Conservation (phyloP, 305 asterid species). For the Plantago coronopus region DNA sequence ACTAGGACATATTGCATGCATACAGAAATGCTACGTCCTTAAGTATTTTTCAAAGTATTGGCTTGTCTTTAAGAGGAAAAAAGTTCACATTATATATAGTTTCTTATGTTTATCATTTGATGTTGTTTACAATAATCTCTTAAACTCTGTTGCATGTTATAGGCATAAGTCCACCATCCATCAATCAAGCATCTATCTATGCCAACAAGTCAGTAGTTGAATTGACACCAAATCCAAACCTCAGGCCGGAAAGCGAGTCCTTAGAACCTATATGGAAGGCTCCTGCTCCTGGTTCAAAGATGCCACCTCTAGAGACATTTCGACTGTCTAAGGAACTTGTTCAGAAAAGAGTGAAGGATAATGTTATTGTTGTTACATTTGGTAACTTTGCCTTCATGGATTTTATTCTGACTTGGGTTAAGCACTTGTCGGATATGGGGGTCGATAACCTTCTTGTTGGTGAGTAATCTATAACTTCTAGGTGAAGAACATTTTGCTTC, state of each 20-base stretch:
- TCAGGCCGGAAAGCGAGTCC: conserved; percentile 29
- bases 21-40: too few species aligned
- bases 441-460: conserved; percentile 92
- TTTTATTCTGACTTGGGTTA: conserved; percentile 96
- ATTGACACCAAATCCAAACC: conserved; percentile 23
- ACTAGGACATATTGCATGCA: too few species aligned
- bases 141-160: conserved; percentile 20
- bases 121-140: background rate
- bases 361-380: conserved; percentile 73
- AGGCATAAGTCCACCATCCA: conserved; percentile 36
- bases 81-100: too few species aligned
- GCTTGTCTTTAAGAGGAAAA: too few species aligned
- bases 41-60: too few species aligned
- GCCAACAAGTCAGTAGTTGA: conserved; percentile 34
- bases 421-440: conserved; percentile 82
- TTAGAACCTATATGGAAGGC: conserved; percentile 62
- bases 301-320: conserved; percentile 74
- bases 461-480: conserved; percentile 34
- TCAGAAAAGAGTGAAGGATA: conserved; percentile 70
- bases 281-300: conserved; percentile 78
- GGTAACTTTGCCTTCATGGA: conserved; percentile 99
- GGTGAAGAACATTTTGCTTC: conserved; percentile 13
- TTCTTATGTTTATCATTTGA: too few species aligned
- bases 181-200: conserved; percentile 34
- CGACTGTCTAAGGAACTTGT: conserved; percentile 71